A percentile compares a stretch with the other conserved stretches of the same genome.
Evolutionary conservation across 2,329 filamentous ascomycete genomes (phyloP).

Genomic region (Geosmithia flava): DNA sequence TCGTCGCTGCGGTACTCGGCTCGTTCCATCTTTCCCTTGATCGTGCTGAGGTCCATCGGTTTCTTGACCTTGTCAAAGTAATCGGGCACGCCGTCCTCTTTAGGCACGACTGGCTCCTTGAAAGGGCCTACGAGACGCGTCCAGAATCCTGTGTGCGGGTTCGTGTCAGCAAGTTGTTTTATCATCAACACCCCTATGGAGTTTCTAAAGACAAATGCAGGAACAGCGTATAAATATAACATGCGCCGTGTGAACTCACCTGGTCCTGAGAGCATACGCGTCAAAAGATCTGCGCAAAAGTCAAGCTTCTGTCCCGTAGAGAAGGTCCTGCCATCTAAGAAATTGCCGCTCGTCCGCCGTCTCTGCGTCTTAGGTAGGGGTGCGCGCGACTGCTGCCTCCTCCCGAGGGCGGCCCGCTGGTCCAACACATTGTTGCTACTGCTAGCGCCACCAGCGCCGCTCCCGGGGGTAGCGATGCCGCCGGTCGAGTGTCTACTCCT

Average conservation of each 20-base stretch:
- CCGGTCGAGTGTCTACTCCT: conserved; percentile 28
- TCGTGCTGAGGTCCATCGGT: conserved; percentile 49
- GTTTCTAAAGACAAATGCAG: background rate
- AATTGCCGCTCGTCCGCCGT: conserved; percentile 18
- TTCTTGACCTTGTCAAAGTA: conserved; percentile 48
- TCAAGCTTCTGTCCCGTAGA: conserved; percentile 33
- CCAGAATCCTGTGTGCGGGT: conserved; percentile 41
- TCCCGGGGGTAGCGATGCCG: conserved; percentile 4
- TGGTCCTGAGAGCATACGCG: conserved; percentile 49
- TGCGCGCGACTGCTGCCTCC: conserved; percentile 11
- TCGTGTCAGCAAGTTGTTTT: background rate
- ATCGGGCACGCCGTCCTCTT: conserved; percentile 44
- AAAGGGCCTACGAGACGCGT: conserved; percentile 53
- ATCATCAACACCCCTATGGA: background rate
- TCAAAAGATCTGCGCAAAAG: conserved; percentile 45
- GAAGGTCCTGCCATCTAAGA: conserved; percentile 17
- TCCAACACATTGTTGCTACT: conserved; percentile 1
- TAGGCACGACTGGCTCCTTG: conserved; percentile 44
- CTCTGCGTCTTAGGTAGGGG: conserved; percentile 22
- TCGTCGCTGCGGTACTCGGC: conserved; percentile 36
- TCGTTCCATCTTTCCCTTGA: conserved; percentile 47
- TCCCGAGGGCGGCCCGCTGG: conserved; percentile 12
- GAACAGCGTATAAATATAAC: too few relatives aligned
- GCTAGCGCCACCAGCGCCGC: background rate
- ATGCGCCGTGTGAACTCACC: too few relatives aligned